Evolutionary conservation across 2,329 filamentous ascomycete genomes (phyloP), one percentile per base, ranked within the genome.

Genomic region (Calonectria multiphialidica): DNA sequence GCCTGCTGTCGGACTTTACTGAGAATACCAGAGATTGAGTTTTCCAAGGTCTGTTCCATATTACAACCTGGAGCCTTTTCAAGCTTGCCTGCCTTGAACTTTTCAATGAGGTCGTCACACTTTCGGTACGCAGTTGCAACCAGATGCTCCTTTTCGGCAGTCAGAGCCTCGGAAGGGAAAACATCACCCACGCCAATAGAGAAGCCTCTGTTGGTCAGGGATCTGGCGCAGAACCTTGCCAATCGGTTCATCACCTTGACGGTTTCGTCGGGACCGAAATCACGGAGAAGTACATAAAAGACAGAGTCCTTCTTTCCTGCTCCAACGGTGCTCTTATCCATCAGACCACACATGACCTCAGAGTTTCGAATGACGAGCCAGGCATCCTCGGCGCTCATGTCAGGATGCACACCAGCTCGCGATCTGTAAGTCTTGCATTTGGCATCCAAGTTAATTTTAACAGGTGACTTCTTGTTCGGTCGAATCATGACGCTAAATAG

Each of bases 261-360:
- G 9, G 97, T 95, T 69, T 94, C 93, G 67, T 98, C 94, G 1
- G 96, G 94, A 0, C 97, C 97, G 79, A 94, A 99, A 86, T 99
- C 97, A 87, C 97, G 91, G 78, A 98, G 91, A 81, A 99, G 96
- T 69, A 98, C 94, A 80, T 98, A 99, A 81, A 98, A 99, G 23
- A 99, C 93, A 0, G 96, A 98, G 82, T 98, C 96, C 82, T 99
- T 99, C 87, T 98, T 98, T 78, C 97, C 97, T 7, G 95, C 92
- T 77, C 97, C 97, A n/a, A 99, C 95, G 0, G 96, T 98, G 1
- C 95, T 94, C 85, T 99, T 99, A 87, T 99, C 97, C 95, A 98
- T 98, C 72, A 93, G 91, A 73, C 97, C 97, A 81, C 96, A 98
- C 94, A 99, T 98, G 73, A 98, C 92, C 82, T 98, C 96, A 0